Percentiles rank a stretch among this genome's conserved stretches.
These are phyloP conservation scores for Penicillium vulpinum DNA, from an alignment of 2,329 filamentous ascomycete species.

Conservation along the genomic window DNA sequence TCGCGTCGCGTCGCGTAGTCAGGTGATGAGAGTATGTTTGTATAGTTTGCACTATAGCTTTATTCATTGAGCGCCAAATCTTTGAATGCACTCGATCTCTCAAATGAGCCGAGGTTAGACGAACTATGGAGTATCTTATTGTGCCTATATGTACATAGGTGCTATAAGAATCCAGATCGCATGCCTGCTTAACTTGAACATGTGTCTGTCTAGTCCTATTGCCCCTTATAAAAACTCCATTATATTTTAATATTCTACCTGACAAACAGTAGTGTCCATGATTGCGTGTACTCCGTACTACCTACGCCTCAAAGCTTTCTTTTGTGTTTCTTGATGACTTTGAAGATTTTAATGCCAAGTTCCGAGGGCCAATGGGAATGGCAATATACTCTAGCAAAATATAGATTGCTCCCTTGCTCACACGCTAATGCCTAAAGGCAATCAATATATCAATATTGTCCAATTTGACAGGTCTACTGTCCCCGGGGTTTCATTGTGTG, in stretches of 20 bases:
- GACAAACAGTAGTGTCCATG: neutral
- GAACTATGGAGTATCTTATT: neutral
- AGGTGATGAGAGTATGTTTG: conserved; percentile 15
- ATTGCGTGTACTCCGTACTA: neutral
- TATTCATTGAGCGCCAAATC: neutral
- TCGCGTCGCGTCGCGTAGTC: conserved; percentile 14
- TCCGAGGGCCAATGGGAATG: neutral
- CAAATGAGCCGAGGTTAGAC: neutral
- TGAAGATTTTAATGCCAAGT: neutral
- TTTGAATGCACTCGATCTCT: neutral
- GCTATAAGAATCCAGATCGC: neutral
- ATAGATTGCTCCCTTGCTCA: conserved; percentile 5
- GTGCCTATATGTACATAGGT: neutral
- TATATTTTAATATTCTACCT: neutral
- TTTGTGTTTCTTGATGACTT: neutral
- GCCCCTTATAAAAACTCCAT: neutral
- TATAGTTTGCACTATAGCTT: conserved; percentile 1
- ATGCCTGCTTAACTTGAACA: neutral
- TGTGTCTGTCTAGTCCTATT: neutral
- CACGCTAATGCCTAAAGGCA: conserved; percentile 5
- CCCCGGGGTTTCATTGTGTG: neutral
- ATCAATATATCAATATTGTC: conserved; percentile 13
- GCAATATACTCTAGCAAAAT: neutral
- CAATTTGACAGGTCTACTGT: conserved; percentile 21
- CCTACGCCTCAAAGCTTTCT: neutral